Evolutionary conservation across 139 green algal genomes (phyloP).

Genomic region (Picochlorum sp.): DNA sequence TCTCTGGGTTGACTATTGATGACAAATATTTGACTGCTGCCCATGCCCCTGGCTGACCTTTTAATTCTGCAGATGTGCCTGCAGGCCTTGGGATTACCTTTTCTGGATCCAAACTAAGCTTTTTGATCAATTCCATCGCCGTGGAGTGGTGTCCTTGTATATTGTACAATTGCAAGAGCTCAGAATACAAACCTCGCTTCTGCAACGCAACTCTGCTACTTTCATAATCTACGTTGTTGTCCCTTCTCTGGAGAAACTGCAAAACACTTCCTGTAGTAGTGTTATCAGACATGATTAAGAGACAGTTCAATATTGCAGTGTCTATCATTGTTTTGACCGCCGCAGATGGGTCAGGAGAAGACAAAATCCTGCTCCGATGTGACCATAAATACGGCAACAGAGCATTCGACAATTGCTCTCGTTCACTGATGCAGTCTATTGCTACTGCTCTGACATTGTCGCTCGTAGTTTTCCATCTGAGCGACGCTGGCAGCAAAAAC

Average conservation of each 20-base stretch:
- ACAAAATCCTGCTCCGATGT: slow-evolving; percentile 49
- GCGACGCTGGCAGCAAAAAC: slow-evolving; percentile 35
- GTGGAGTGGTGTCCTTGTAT: slow-evolving; percentile 27
- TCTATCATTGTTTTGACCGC: slow-evolving; percentile 46
- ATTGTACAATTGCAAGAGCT: slow-evolving; percentile 77
- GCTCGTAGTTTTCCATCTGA: slow-evolving; percentile 7
- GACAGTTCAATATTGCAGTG: slow-evolving; percentile 64
- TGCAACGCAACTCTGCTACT: slow-evolving; percentile 39
- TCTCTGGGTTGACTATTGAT: slow-evolving; percentile 16
- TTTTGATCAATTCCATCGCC: slow-evolving; percentile 60
- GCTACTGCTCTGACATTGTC: background rate
- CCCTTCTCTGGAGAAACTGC: slow-evolving; percentile 50
- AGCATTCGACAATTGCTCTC: too few relatives aligned
- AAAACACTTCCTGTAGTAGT: slow-evolving; percentile 44
- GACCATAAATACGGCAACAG: slow-evolving; percentile 64
- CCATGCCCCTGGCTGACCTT: slow-evolving; percentile 74
- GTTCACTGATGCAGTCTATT: slow-evolving; percentile 13
- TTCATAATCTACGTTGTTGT: slow-evolving; percentile 56
- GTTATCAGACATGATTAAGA: slow-evolving; percentile 61
- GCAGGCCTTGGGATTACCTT: slow-evolving; percentile 15
- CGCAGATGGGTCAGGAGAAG: background rate
- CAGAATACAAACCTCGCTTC: slow-evolving; percentile 55
- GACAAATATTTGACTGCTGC: slow-evolving; percentile 68
- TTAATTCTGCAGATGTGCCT: slow-evolving; percentile 50
- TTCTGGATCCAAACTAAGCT: slow-evolving; percentile 42